Evolutionary conservation across 306 rosid species (phyloP), one percentile per base, ranked within the genome.

Genomic region (Betula pendula): DNA sequence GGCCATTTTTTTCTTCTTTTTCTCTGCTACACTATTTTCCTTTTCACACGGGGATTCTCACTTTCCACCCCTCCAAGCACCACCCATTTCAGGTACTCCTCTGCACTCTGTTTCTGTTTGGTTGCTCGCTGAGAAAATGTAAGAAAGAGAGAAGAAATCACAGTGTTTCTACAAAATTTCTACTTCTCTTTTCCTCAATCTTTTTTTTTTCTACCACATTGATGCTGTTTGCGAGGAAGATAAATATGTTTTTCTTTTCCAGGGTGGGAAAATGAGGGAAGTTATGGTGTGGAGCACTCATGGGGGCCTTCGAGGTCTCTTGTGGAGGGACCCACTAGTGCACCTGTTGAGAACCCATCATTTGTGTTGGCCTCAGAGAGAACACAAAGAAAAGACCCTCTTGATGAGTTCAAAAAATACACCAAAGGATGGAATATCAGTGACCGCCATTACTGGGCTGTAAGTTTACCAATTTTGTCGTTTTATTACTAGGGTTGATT

Each of bases 371-470:
- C 90, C 60, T 81, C 83, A 44, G 70, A 80, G 81, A 78, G 85
- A 56, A 87, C 90, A 24, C 86, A 35, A 14, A 73, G 90, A 55
- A 84, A 84, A 82, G 90, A 87, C 42, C 88, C 88, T 59, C 87
- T 87, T 15, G 50, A 73, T 68, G 87, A 82, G n/a, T 87, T 84
- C 76, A 71, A 84, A 71, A 63, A 16, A 66, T 87, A 87, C 81
- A 71, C 81, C 19, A 65, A 73, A 25, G 90, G 90, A 8, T 87
- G 90, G 88, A 87, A 87, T 78, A 79, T 87, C 67, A 82, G 85
- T 53, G 87, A 87, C 24, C 90, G 76, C 80, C 90, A 87, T 82
- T 87, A 87, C 75, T 87, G 90, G 90, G 86, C 90, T 51, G 90
- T 84, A 80, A 80, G 82, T 75, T 45, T 59, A 20, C 68, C 68